These are phyloP conservation scores for Eutrema heterophyllum DNA, from an alignment of 345 rosid species.

Conservation along the genomic window DNA sequence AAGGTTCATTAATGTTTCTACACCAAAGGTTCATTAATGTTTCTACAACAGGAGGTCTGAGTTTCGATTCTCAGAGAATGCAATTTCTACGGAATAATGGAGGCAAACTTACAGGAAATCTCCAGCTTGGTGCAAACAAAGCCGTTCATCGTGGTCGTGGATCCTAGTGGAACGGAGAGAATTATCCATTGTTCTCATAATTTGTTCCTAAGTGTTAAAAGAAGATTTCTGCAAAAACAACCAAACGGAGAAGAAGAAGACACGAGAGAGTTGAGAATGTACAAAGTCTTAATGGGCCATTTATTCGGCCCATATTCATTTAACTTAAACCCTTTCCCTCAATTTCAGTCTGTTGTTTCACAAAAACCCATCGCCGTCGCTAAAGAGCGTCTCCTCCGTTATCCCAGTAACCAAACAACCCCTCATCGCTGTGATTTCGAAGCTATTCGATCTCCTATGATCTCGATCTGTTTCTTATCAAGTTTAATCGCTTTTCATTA, in stretches of 20 bases:
- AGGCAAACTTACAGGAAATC: too few relatives aligned
- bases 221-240: not conserved
- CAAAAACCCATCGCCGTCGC: slow-evolving; percentile 5
- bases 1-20: not conserved
- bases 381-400: not conserved
- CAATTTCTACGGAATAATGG: too few relatives aligned
- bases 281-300: not conserved
- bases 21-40: too few relatives aligned
- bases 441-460: not conserved
- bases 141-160: too few relatives aligned
- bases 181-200: not conserved
- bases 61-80: too few relatives aligned
- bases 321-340: not conserved
- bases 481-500: not conserved
- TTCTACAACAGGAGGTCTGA: too few relatives aligned
- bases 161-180: too few relatives aligned
- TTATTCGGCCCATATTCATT: not conserved
- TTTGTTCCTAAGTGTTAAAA: not conserved
- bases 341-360: not conserved
- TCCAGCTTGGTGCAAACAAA: too few relatives aligned
- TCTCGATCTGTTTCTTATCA: not conserved
- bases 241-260: not conserved
- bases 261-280: not conserved
- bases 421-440: not conserved
- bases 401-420: not conserved